Evolutionary conservation across 257 asterid species (phyloP).

Genomic region (Eustoma russellianum): DNA sequence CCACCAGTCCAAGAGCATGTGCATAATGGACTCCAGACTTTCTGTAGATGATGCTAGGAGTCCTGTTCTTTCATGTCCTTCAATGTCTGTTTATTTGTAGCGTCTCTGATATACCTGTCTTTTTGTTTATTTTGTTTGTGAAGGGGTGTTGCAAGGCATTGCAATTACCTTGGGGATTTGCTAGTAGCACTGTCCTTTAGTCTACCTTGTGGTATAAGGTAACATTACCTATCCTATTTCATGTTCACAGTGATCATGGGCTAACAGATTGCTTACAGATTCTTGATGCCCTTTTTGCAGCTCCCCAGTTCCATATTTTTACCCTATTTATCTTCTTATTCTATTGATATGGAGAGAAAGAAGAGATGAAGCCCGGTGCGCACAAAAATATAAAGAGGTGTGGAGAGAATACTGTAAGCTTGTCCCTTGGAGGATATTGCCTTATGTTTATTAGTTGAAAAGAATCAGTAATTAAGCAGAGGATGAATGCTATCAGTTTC

Average conservation of each 20-base stretch:
- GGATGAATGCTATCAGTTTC: not conserved
- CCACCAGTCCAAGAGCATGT: too few relatives aligned
- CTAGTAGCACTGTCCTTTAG: slow-evolving; percentile 84
- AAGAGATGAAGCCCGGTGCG: slow-evolving; percentile 94
- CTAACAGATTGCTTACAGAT: too few relatives aligned
- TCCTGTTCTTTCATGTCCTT: too few relatives aligned
- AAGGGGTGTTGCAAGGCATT: slow-evolving; percentile 97
- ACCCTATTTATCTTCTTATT: slow-evolving; percentile 83
- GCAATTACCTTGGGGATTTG: slow-evolving; percentile 95
- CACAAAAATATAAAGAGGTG: slow-evolving; percentile 78
- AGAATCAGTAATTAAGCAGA: not conserved
- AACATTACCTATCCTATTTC: slow-evolving; percentile 4
- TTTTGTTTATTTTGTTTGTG: not conserved
- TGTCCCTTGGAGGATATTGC: slow-evolving; percentile 93
- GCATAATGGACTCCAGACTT: too few relatives aligned
- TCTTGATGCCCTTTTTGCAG: slow-evolving; percentile 24
- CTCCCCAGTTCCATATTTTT: slow-evolving; percentile 81
- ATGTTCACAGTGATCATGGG: too few relatives aligned
- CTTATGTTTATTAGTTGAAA: slow-evolving; percentile 47
- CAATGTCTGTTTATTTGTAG: too few relatives aligned
- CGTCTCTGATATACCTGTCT: too few relatives aligned
- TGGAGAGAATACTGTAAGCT: slow-evolving; percentile 76
- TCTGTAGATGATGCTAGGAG: too few relatives aligned
- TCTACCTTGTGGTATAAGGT: slow-evolving; percentile 96
- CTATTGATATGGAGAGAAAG: slow-evolving; percentile 94